Conservation (phyloP, 1,284 basidiomycete genomes). For the Boletus semigastroideus region DNA sequence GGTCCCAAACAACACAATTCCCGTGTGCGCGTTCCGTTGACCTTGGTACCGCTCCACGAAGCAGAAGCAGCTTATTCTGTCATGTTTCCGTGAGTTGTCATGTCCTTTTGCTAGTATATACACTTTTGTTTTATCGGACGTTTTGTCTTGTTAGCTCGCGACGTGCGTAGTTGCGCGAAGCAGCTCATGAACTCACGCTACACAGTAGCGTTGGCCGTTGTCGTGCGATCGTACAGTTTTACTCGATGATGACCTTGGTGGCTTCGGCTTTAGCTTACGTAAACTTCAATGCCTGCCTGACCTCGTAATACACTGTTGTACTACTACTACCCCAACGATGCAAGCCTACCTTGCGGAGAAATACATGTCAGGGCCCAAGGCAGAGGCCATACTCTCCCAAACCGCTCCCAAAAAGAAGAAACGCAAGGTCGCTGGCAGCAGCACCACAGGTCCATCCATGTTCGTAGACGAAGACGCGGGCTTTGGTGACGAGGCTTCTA, state of each 20-base stretch:
- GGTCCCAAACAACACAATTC: background rate
- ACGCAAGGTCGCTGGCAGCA: conserved; percentile 50
- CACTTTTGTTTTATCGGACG: conserved; percentile 3
- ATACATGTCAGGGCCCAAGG: conserved; percentile 97
- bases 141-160: conserved; percentile 3
- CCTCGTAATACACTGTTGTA: background rate
- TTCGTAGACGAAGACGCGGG: conserved; percentile 71
- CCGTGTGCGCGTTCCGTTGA: conserved; percentile 17
- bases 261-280: conserved; percentile 13
- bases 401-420: conserved; percentile 67
- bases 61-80: conserved; percentile 30
- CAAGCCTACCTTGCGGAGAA: conserved; percentile 79
- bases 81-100: conserved; percentile 28
- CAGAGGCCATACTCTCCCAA: conserved; percentile 88
- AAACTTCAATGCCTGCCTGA: background rate
- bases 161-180: background rate
- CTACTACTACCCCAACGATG: conserved; percentile 35
- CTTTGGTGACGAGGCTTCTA: conserved; percentile 48
- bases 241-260: too few relatives aligned
- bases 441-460: conserved; percentile 37
- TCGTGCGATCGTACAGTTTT: background rate
- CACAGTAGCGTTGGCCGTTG: too few relatives aligned
- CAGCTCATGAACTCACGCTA: too few relatives aligned
- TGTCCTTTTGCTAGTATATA: background rate
- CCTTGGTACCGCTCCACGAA: conserved; percentile 27